Conservation (phyloP, 345 rosid species). For the Bruguiera sexangula region DNA sequence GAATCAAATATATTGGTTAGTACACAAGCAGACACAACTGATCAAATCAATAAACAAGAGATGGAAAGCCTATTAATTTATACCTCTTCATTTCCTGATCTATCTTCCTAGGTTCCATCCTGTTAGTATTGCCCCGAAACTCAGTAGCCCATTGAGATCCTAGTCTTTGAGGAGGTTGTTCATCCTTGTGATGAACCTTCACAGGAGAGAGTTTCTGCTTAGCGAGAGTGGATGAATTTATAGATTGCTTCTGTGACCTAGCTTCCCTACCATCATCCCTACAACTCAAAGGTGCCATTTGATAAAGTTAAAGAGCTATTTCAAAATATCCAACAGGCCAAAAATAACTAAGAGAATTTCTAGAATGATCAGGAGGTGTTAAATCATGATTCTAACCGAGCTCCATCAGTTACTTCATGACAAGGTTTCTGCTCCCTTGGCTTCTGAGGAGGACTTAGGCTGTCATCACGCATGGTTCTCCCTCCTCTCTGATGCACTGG, state of each 20-base stretch:
- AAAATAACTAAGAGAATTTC: conserved; percentile 6
- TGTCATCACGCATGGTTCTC: conserved; percentile 12
- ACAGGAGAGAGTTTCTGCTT: conserved; percentile 36
- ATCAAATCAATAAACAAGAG: conserved; percentile 7
- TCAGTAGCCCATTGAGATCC: conserved; percentile 21
- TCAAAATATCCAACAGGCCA: conserved; percentile 5
- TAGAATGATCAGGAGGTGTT: not conserved
- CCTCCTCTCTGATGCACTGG: conserved; percentile 11
- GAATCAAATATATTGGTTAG: conserved; percentile 11
- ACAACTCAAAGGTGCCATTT: conserved; percentile 13
- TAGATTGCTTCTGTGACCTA: conserved; percentile 31
- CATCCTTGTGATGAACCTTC: conserved; percentile 26
- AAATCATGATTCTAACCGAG: conserved; percentile 28
- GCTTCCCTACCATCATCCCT: conserved; percentile 38
- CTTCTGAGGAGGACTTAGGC: conserved; percentile 31
- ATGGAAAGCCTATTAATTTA: not conserved
- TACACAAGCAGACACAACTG: not conserved
- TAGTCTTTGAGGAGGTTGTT: conserved; percentile 26
- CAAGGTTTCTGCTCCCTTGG: conserved; percentile 31
- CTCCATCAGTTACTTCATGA: conserved; percentile 20
- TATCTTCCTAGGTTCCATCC: conserved; percentile 29
- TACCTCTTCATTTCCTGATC: conserved; percentile 54
- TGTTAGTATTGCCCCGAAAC: conserved; percentile 22
- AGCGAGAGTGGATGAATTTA: conserved; percentile 28
- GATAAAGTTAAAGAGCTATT: not conserved